Percentiles rank a stretch among this genome's conserved stretches.
Evolutionary conservation across 331 rosid genomes (phyloP).

Genomic region (Prunus yedoensis): DNA sequence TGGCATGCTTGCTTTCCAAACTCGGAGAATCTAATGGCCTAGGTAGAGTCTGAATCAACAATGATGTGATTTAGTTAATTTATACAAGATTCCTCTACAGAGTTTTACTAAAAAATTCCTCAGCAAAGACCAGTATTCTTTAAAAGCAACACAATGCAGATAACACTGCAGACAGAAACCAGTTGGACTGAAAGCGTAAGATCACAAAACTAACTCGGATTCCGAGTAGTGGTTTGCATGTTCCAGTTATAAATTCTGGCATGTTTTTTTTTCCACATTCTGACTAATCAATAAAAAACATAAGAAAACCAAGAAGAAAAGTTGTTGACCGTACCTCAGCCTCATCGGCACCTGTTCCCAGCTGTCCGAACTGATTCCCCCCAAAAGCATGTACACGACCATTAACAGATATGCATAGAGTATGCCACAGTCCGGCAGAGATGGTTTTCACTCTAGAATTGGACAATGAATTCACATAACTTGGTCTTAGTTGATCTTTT

Average conservation of each 20-base stretch:
- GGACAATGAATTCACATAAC: slow-evolving; percentile 54
- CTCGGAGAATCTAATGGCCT: slow-evolving; percentile 60
- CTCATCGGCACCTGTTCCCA: slow-evolving; percentile 83
- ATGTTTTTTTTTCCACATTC: too few species aligned
- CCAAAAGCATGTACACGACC: slow-evolving; percentile 74
- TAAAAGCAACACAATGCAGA: too few species aligned
- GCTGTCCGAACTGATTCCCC: slow-evolving; percentile 91
- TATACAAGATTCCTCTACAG: neutral
- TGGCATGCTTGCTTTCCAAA: slow-evolving; percentile 56
- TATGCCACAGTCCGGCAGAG: slow-evolving; percentile 97
- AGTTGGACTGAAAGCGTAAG: neutral
- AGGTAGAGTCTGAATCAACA: slow-evolving; percentile 57
- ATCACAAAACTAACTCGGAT: neutral
- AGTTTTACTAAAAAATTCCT: too few species aligned
- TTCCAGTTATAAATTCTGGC: neutral
- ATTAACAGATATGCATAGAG: slow-evolving; percentile 63
- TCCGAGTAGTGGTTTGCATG: neutral
- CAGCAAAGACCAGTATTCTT: too few species aligned
- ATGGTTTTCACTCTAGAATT: slow-evolving; percentile 48
- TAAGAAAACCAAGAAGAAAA: neutral
- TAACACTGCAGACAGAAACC: too few species aligned
- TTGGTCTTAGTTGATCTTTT: slow-evolving; percentile 74
- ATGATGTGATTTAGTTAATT: neutral
- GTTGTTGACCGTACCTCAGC: slow-evolving; percentile 51
- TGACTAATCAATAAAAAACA: neutral